Evolutionary conservation across 139 green algal genomes (phyloP), one percentile per base, ranked within the genome.

Genomic region (Chlamydomonas applanata): DNA sequence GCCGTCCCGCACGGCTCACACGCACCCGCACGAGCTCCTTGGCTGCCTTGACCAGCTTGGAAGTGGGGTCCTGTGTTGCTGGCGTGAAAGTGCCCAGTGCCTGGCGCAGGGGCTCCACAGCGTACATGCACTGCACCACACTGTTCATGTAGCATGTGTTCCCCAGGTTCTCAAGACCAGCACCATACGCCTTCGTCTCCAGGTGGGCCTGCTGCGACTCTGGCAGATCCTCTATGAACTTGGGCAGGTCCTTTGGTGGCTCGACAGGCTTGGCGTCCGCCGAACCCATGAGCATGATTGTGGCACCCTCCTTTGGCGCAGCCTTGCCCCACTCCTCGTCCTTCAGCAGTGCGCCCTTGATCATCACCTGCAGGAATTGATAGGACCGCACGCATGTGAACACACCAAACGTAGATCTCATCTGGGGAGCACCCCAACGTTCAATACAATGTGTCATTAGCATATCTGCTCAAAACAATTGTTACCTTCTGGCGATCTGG

Each of bases 141-240:
- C 83, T 86, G 85, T 98, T 98, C 95, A 98, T 98, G 87, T 99
- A 99, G 89, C 95, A 99, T 0, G 95, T 99, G 83, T 98, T 98
- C 69, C 95, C 95, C 35, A 98, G 85, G 84, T 99, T 99, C 65
- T 92, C 57, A 61, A 99, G 84, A 1, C 95, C 95, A 14, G 88
- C 84, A 24, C 88, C 87, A 69, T 94, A 97, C 33, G 83, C 76
- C 71, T 91, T 91, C 66, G 76, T 83, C 20, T 32, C 59, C 52
- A 77, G 30, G 57, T 63, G 57, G 7, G 11, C 30, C 69, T 75
- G 69, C 20, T 68, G 32, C 22, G 53, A 22, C 72, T 93, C 90
- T 20, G 96, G 96, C 59, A 98, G 82, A 82, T 99, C 96, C 80
- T 99, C 96, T 32, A 98, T 74, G 71, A 99, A 99, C 13, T 90